Base-by-base conservation (phyloP, 2,329 filamentous ascomycete genomes). In the Penicillium concentricum region DNA sequence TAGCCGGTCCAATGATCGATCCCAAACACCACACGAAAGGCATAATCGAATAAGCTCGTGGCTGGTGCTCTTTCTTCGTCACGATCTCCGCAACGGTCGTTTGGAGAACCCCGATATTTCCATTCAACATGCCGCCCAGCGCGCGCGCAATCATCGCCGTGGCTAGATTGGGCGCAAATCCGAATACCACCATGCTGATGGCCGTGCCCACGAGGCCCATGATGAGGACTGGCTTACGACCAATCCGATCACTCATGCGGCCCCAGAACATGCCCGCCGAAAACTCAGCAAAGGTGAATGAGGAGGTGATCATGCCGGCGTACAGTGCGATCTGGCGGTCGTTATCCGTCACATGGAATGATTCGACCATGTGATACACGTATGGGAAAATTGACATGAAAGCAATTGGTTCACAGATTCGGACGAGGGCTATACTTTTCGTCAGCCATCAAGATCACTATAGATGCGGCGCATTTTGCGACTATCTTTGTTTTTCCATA, bases 361-460 rank as follows among this genome's bases (percentile, higher is more conserved):
- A 91, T 68, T 92, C 83, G 66, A 97, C 89, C 94, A 99, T 97
- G 80, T 90, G 93, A 79, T 96, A 97, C 67, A 96, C 92, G 76
- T 97, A 99, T 1, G 94, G 94, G 73, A 99, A 97, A 67, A 97
- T 97, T 52, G 92, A 97, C 91, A 97, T 97, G 82, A 99, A 97
- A 6, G 94, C 94, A 74, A 99, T 97, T 51, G 94, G 94, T 74
- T 99, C 94, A 81, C 92, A 97, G 79, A 99, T 93, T 71, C 94
- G 88, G 78, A 92, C 96, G 70, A 96, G 82, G 44, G 92, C 92
- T 95, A 58, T 26, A 56, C 43, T 15, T 48, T 18, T 57, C 10
- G 51, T 61, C 51, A 59, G 55, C 20, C 43, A 28, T 26, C 35
- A 46, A 57, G 24, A 35, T 22, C 38, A 32, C 37, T 18, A 41